Conservation (phyloP, 495 filamentous ascomycete species). For the Viridothelium virens region DNA sequence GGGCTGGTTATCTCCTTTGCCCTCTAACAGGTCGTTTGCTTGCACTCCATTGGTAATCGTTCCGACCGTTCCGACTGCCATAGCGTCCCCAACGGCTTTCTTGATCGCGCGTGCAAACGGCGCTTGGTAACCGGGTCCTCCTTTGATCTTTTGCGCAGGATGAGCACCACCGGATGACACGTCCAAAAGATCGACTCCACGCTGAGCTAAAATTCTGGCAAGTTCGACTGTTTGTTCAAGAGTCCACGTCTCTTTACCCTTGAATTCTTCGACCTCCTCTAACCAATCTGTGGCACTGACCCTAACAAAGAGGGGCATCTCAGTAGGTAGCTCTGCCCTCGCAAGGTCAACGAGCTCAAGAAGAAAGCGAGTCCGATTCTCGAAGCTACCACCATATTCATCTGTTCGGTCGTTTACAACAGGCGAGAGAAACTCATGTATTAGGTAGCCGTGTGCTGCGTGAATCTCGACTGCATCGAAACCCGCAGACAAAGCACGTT, state of each 20-base stretch:
- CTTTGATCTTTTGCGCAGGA: conserved; percentile 49
- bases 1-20: conserved; percentile 30
- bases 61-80: conserved; percentile 54
- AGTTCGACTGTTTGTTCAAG: conserved; percentile 49
- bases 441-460: conserved; percentile 43
- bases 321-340: conserved; percentile 21
- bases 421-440: conserved; percentile 35
- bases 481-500: conserved; percentile 50
- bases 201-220: conserved; percentile 44
- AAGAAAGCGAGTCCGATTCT: conserved; percentile 36
- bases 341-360: conserved; percentile 32
- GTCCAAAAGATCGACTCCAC: conserved; percentile 58
- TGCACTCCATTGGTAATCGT: conserved; percentile 50
- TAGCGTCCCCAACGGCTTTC: conserved; percentile 53
- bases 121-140: conserved; percentile 56
- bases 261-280: conserved; percentile 38
- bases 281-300: conserved; percentile 39
- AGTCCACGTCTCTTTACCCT: conserved; percentile 46
- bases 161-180: conserved; percentile 56
- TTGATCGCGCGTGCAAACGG: conserved; percentile 56
- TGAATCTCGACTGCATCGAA: conserved; percentile 53
- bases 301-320: conserved; percentile 35
- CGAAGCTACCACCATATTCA: conserved; percentile 39
- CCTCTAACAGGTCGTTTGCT: conserved; percentile 50
- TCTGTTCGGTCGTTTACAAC: conserved; percentile 38